Base-by-base conservation (phyloP, 2,329 filamentous ascomycete species). In the Teratosphaeria nubilosa region DNA sequence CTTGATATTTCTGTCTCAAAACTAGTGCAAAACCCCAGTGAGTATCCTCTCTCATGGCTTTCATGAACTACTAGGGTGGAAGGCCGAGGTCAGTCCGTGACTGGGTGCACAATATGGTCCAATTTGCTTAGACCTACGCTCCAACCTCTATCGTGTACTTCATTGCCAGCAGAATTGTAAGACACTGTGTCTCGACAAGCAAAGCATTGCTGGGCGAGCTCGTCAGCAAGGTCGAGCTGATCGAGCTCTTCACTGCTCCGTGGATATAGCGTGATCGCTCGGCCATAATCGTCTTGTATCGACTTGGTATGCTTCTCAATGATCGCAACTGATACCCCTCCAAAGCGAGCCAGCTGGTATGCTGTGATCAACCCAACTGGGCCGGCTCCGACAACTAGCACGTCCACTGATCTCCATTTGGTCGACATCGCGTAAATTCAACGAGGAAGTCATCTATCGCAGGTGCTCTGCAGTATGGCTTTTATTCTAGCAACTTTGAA, bases 1-100 rank as follows among this genome's bases (percentile, higher is more conserved):
- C 80, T 10, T 80, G 77, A 64, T 80, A 82, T 65, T 79, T 82
- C 68, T 84, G 80, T 20, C 80, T 73, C 58, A 83, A 64, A 0
- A 82, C 79, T 14, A 82, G 70, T 0, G 77, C 75, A 64, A 81
- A 83, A 59, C 80, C 75, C 70, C 76, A 82, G 24, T 70, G 69
- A 0, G 79, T 80, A 58, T 80, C 60, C 41, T 50, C 24, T 53
- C 14, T 30, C 51, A 53, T 53, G 10, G 30, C 41, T 48, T 48
- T 16, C 41, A 48, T 48, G n/a, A 24, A 48, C 30, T 32, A 53
- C 10, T 11, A 5, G 51, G 22, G 13, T 48, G 11, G 24, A 16
- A 24, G 7, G 22, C 27, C 7, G 7, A 30, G 11, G 24, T 27
- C 51, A 32, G 51, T 30, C 22, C 13, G 11, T 53, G 25, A 24